These are phyloP conservation scores for Aspergillus transmontanensis DNA, from an alignment of 2,329 filamentous ascomycete genomes.

Conservation along the genomic window DNA sequence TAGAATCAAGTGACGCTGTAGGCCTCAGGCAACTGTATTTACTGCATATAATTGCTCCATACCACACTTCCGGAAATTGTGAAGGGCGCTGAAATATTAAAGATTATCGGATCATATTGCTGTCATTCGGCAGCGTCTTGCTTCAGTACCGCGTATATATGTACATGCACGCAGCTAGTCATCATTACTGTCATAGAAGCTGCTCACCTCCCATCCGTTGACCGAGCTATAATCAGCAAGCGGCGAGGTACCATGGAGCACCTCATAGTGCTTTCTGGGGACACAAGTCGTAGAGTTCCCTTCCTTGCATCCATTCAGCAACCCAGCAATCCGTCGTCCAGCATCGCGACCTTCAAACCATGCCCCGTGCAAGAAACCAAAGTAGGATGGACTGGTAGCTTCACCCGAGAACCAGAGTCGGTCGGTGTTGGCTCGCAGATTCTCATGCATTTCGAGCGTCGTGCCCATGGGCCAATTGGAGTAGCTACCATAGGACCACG, in stretches of 20 bases:
- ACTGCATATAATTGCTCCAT: background rate
- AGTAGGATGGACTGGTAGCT: slow-evolving; percentile 64
- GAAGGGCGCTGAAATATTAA: background rate
- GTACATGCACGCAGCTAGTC: slow-evolving; percentile 2
- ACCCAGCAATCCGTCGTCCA: slow-evolving; percentile 38
- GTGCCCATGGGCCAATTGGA: slow-evolving; percentile 69
- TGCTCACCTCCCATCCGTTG: slow-evolving; percentile 32
- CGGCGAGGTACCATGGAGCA: slow-evolving; percentile 28
- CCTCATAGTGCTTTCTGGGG: slow-evolving; percentile 25
- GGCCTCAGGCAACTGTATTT: background rate
- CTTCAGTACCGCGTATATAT: background rate
- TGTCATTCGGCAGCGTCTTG: background rate
- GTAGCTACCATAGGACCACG: slow-evolving; percentile 63
- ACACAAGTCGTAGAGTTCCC: slow-evolving; percentile 20
- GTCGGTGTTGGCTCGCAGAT: slow-evolving; percentile 65
- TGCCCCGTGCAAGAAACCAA: slow-evolving; percentile 66
- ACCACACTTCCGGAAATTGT: background rate
- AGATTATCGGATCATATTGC: background rate
- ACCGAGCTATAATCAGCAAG: slow-evolving; percentile 28
- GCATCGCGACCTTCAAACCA: slow-evolving; percentile 59
- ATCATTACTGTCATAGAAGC: slow-evolving; percentile 28
- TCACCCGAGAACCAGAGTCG: slow-evolving; percentile 68
- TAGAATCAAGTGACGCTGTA: background rate
- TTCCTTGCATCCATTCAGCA: slow-evolving; percentile 25
- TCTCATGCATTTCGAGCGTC: slow-evolving; percentile 67